phyloP scores from a whole-genome alignment of 1,284 basidiomycete genomes.

The Melampsora americana region DNA sequence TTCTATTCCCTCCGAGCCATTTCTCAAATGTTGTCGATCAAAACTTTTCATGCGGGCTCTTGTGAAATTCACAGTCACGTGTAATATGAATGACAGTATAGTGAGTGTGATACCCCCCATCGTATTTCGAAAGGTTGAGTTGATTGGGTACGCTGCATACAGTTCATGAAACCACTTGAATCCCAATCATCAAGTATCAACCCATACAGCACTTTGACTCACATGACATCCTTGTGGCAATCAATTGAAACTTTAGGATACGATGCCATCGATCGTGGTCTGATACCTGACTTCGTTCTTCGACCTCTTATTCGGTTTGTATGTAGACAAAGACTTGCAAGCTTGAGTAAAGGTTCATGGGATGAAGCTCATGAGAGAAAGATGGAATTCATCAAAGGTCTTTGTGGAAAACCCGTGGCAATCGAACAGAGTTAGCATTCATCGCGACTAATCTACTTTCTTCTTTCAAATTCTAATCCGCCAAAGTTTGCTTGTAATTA shows the following conservation, averaged over 20 bases:
- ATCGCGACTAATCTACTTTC: not conserved
- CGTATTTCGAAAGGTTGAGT: too few relatives aligned
- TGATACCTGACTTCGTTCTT: slow-evolving; percentile 64
- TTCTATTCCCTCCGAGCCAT: too few relatives aligned
- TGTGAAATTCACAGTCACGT: too few relatives aligned
- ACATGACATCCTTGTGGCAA: not conserved
- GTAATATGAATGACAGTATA: too few relatives aligned
- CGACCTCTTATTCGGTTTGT: slow-evolving; percentile 64
- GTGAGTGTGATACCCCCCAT: too few relatives aligned
- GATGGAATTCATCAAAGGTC: slow-evolving; percentile 59
- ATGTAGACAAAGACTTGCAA: slow-evolving; percentile 63
- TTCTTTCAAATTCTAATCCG: not conserved
- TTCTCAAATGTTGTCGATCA: too few relatives aligned
- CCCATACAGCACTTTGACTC: not conserved
- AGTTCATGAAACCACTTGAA: too few relatives aligned
- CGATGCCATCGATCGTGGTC: slow-evolving; percentile 46
- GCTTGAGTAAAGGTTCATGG: slow-evolving; percentile 64
- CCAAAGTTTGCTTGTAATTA: too few relatives aligned
- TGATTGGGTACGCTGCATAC: too few relatives aligned
- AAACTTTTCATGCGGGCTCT: too few relatives aligned
- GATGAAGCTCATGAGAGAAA: slow-evolving; percentile 67
- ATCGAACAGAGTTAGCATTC: slow-evolving; percentile 56
- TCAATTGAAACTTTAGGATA: slow-evolving; percentile 16
- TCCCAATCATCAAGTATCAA: too few relatives aligned
- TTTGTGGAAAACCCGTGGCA: slow-evolving; percentile 61